Evolutionary conservation across 108 stramenopile species (phyloP), one percentile per base, ranked within the genome.

Genomic region (Skeletonema potamos): DNA sequence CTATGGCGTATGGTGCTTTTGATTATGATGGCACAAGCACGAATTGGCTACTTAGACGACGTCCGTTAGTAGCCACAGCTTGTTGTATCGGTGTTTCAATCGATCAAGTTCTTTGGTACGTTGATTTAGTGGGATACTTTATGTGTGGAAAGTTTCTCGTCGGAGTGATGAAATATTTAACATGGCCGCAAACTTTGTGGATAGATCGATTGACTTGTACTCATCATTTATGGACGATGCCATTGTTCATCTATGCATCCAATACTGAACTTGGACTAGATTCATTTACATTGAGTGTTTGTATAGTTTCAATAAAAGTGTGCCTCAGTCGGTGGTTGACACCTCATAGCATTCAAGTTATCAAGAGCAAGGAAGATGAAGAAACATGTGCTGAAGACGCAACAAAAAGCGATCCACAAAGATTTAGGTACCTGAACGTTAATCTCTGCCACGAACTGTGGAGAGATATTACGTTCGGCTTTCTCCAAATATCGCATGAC

Each of bases 211-310:
- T 91, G 9, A 91, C 92, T 12, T 86, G 83, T 60, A 84, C 85
- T 9, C 92, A 94, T 82, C 92, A 94, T 67, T 56, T 94, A 9
- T 94, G 92, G 92, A 91, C 90, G 7, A 88, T 94, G n/a, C 92
- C 92, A 24, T 33, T 94, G 15, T 66, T 88, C 6, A 15, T 91
- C 12, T 89, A 81, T 64, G 85, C 77, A 3, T 62, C 66, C 9
- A 71, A 76, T 22, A 79, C 76, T 26, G 10, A 43, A 5, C 77
- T 85, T 39, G 22, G 58, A 29, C 32, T 83, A 3, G 60, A 80
- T 20, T 76, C 87, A 13, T 79, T 81, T 48, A 43, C 64, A 10
- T 76, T 93, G 57, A 89, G 88, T 55, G 12, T 74, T 7, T 58
- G 86, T 27, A 43, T 93, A 46, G 85, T 90, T 15, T 48, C 66